Percentiles rank a stretch among this genome's conserved stretches.
Evolutionary conservation across 1,284 basidiomycete genomes (phyloP).

Genomic region (Exobasidium rhododendri): DNA sequence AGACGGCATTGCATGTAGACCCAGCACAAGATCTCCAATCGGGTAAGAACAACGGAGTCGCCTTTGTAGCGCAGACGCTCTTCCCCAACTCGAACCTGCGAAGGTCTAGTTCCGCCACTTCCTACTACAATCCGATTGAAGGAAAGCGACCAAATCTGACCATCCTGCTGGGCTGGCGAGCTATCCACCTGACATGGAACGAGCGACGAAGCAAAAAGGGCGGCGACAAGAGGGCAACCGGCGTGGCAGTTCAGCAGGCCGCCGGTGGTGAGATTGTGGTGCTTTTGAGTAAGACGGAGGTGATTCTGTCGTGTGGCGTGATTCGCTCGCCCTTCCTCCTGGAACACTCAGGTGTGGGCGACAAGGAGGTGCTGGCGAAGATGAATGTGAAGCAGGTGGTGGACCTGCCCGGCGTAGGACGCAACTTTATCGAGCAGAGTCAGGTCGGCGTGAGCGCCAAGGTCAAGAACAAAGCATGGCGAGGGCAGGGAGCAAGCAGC

Average conservation of each 20-base stretch:
- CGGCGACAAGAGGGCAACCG: slow-evolving; percentile 20
- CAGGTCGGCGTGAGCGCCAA: slow-evolving; percentile 28
- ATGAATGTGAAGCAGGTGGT: slow-evolving; percentile 50
- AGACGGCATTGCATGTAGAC: slow-evolving; percentile 59
- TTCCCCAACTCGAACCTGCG: background rate
- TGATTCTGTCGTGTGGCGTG: slow-evolving; percentile 54
- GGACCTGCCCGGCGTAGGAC: slow-evolving; percentile 53
- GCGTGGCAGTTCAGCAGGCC: slow-evolving; percentile 30
- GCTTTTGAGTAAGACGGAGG: slow-evolving; percentile 54
- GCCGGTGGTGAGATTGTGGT: slow-evolving; percentile 33
- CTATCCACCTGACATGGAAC: slow-evolving; percentile 43
- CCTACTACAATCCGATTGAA: slow-evolving; percentile 57
- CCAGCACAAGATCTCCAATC: slow-evolving; percentile 62
- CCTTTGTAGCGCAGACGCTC: slow-evolving; percentile 39
- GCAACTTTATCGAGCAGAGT: slow-evolving; percentile 56
- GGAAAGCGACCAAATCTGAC: slow-evolving; percentile 64
- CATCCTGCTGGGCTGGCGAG: slow-evolving; percentile 57
- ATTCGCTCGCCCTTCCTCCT: slow-evolving; percentile 55
- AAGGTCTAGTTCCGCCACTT: slow-evolving; percentile 56
- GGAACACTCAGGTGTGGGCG: slow-evolving; percentile 44
- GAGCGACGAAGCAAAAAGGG: background rate
- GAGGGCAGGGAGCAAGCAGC: slow-evolving; percentile 37
- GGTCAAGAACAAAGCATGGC: slow-evolving; percentile 20
- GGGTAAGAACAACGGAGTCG: slow-evolving; percentile 63
- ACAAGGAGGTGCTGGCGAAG: slow-evolving; percentile 53